Percentiles rank a stretch among this genome's conserved stretches.
These are phyloP conservation scores for Aurantiochytrium sp. DNA, from an alignment of 108 stramenopile genomes.

Conservation along the genomic window DNA sequence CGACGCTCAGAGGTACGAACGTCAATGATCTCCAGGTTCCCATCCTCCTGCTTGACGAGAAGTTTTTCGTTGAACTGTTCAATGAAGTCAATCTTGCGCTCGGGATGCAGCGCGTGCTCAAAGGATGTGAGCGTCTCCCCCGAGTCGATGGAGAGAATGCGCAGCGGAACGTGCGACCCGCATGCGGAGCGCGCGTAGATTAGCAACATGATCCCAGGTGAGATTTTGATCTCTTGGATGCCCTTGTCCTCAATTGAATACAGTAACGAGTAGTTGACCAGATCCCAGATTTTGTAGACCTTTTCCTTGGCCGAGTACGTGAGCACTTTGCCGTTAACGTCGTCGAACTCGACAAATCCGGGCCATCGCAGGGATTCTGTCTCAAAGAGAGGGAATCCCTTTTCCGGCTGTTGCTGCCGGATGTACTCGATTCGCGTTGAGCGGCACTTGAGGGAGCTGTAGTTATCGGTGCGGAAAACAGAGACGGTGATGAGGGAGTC, in stretches of 20 bases:
- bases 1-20: not conserved
- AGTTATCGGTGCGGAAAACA: not conserved
- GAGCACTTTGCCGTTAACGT: slow-evolving; percentile 11
- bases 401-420: not conserved
- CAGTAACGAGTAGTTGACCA: not conserved
- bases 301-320: slow-evolving; percentile 3
- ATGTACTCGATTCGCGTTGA: slow-evolving; percentile 11
- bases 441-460: slow-evolving; percentile 6
- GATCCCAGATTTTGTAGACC: slow-evolving; percentile 4
- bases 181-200: not conserved
- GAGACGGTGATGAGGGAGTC: slow-evolving; percentile 21
- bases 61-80: slow-evolving; percentile 16
- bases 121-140: not conserved
- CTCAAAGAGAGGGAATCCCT: not conserved
- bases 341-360: slow-evolving; percentile 7
- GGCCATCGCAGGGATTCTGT: slow-evolving; percentile 5
- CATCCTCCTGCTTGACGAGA: slow-evolving; percentile 9
- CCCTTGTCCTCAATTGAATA: not conserved
- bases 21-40: not conserved
- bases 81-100: slow-evolving; percentile 8
- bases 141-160: not conserved
- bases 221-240: slow-evolving; percentile 10
- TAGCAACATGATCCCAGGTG: not conserved
- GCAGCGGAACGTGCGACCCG: not conserved
- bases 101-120: not conserved